These are phyloP conservation scores for Phytophthora boehmeriae DNA, from an alignment of 352 stramenopile species.

Conservation along the genomic window DNA sequence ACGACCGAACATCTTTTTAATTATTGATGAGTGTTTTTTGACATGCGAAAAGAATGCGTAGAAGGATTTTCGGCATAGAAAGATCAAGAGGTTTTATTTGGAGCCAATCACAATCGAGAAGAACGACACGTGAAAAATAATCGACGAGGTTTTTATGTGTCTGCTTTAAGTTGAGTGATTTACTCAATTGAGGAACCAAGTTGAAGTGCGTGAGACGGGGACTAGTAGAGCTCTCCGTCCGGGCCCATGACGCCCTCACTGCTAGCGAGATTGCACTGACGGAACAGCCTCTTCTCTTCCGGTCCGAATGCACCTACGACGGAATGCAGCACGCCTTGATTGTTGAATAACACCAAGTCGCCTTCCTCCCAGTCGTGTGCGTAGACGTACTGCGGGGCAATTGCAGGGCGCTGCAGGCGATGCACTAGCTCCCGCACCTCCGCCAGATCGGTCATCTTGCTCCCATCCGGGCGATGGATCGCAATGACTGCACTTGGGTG, in stretches of 20 bases:
- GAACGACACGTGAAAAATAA: no score
- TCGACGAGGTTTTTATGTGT: no score
- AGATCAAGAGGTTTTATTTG: no score
- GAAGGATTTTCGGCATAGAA: no score
- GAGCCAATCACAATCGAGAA: no score
- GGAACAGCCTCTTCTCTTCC: slow-evolving; percentile 34
- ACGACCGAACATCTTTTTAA: slow-evolving; percentile 1
- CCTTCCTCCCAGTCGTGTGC: slow-evolving; percentile 39
- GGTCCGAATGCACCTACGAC: slow-evolving; percentile 34
- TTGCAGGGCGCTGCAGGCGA: slow-evolving; percentile 33
- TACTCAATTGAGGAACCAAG: no score
- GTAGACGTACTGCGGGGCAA: slow-evolving; percentile 35
- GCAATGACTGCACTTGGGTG: slow-evolving; percentile 31
- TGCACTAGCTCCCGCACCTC: slow-evolving; percentile 33
- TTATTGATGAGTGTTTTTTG: background rate
- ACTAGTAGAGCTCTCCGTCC: slow-evolving; percentile 24
- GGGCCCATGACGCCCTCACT: slow-evolving; percentile 35
- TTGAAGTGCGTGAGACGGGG: no score
- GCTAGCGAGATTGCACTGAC: slow-evolving; percentile 38
- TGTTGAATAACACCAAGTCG: slow-evolving; percentile 39
- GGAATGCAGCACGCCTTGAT: slow-evolving; percentile 37
- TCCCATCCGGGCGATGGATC: slow-evolving; percentile 28
- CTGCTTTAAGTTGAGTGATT: no score
- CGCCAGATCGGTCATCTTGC: slow-evolving; percentile 29
- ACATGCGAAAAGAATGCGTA: no score